Base-by-base conservation (phyloP, 139 green algal species). In the Diplosphaera chodatii region DNA sequence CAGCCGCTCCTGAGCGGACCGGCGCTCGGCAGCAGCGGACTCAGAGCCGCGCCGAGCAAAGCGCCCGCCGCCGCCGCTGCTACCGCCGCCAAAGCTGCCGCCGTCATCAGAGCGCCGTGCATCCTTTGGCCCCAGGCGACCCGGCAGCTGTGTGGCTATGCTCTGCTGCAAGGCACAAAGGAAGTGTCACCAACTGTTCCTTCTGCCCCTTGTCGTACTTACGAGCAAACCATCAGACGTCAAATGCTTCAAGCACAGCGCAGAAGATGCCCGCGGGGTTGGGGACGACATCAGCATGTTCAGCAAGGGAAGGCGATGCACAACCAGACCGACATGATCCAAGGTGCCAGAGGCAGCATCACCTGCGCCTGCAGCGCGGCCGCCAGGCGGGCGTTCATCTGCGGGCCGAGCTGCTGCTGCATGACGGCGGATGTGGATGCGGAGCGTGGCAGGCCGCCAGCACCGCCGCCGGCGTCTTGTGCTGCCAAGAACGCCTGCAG, bases 1-100 rank as follows among this genome's bases (percentile, higher is more conserved):
- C 72, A 96, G 79, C 74, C 84, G 86, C 73, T 95, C 88, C 80
- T 92, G 84, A 75, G 91, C 82, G 48, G 82, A 76, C 66, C 88
- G 87, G 40, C 91, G 82, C 81, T 95, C 90, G 13, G 87, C 71
- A 70, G 88, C 86, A 0, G 84, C 80, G 0, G 10, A 21, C n/a
- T 65, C n/a, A 22, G 59, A 32, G 4, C 59, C 27, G 59, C 59
- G 27, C 5, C 28, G 27, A 25, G 59, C 59, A 32, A 65, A 59
- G 48, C 48, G 48, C 16, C 48, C 48, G 16, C 48, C 48, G 48
- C 16, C 48, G 13, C 48, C 48, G 16, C 8, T 5, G 16, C 3
- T 25, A 4, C 48, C 48, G 48, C 48, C 16, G 48, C 48, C 48
- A 59, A 59, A 48, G 37, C 37, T 13, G 37, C 37, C 37, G 37